A percentile compares a stretch with the other conserved stretches of the same genome.
Conservation (phyloP, 306 rosid genomes). For the Pueraria montana region DNA sequence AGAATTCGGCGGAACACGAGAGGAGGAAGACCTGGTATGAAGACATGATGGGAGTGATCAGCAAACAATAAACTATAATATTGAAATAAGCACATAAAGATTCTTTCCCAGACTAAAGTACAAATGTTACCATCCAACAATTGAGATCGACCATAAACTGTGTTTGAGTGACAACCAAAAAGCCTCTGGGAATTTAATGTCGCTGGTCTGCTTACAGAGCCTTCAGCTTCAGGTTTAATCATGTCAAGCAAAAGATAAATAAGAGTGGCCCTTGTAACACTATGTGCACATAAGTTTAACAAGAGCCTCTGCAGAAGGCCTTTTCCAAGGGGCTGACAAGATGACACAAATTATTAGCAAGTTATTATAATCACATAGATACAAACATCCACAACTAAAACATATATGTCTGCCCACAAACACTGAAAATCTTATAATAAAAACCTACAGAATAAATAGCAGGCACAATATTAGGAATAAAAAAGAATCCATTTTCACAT, state of each 20-base stretch:
- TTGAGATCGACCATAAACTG: conserved; percentile 95
- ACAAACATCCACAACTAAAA: conserved; percentile 26
- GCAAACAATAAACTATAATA: conserved; percentile 24
- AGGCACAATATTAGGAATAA: conserved; percentile 11
- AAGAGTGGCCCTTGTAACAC: conserved; percentile 82
- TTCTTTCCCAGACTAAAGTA: not conserved
- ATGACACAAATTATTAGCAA: conserved; percentile 36
- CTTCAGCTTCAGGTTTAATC: conserved; percentile 91
- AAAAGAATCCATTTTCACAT: conserved; percentile 27
- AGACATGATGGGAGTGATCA: conserved; percentile 44
- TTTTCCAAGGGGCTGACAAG: conserved; percentile 93
- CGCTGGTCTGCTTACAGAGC: conserved; percentile 65
- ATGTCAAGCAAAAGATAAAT: conserved; percentile 78
- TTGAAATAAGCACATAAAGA: conserved; percentile 30
- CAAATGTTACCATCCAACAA: conserved; percentile 83
- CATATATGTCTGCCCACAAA: conserved; percentile 23
- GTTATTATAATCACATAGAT: conserved; percentile 42
- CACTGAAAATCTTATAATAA: not conserved
- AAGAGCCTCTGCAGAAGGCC: conserved; percentile 97
- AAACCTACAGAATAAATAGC: conserved; percentile 9
- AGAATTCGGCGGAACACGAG: conserved; percentile 88
- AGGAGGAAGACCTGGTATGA: conserved; percentile 91
- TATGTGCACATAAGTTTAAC: conserved; percentile 91
- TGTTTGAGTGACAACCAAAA: conserved; percentile 92
- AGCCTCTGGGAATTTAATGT: conserved; percentile 84